Percentiles rank a stretch among this genome's conserved stretches.
These are phyloP conservation scores for Blastobotrys persicus DNA, from an alignment of 1,139 yeast genomes.

Conservation along the genomic window DNA sequence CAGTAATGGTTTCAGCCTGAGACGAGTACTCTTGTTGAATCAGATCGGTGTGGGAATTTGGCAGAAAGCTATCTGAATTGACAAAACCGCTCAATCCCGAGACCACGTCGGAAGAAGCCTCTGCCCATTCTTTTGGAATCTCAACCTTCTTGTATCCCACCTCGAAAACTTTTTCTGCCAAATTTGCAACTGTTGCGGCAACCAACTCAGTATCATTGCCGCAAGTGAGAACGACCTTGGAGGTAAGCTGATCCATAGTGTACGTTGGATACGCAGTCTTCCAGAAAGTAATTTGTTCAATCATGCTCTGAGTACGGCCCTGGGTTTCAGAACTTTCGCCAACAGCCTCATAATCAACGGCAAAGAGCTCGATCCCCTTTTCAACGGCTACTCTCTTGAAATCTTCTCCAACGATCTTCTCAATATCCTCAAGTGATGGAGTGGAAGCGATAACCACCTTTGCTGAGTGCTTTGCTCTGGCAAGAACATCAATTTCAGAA, in stretches of 20 bases:
- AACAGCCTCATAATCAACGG: constrained; percentile 30
- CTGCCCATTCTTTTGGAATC: constrained; percentile 29
- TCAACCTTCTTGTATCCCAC: constrained; percentile 38
- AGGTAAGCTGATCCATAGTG: constrained; percentile 62
- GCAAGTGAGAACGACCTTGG: constrained; percentile 75
- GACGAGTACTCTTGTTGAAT: constrained; percentile 49
- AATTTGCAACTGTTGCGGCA: constrained; percentile 75
- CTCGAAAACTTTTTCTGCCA: constrained; percentile 41
- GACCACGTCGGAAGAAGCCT: constrained; percentile 38
- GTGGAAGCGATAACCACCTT: constrained; percentile 51
- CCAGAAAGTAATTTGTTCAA: constrained; percentile 82
- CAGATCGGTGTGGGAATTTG: constrained; percentile 46
- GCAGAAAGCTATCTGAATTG: constrained; percentile 44
- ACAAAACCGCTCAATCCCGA: constrained; percentile 27
- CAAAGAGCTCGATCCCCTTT: constrained; percentile 51
- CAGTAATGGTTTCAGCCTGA: constrained; percentile 46
- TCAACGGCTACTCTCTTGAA: constrained; percentile 56
- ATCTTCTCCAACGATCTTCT: constrained; percentile 51
- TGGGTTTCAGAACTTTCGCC: constrained; percentile 54
- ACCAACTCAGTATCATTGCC: constrained; percentile 81
- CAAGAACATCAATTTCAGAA: constrained; percentile 56
- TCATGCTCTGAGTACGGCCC: constrained; percentile 74
- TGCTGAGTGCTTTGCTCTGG: constrained; percentile 58
- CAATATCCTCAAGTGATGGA: constrained; percentile 43
- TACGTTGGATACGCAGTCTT: constrained; percentile 57